Evolutionary conservation across 495 filamentous ascomycete genomes (phyloP), one percentile per base, ranked within the genome.

Genomic region (Xylaria scruposa): DNA sequence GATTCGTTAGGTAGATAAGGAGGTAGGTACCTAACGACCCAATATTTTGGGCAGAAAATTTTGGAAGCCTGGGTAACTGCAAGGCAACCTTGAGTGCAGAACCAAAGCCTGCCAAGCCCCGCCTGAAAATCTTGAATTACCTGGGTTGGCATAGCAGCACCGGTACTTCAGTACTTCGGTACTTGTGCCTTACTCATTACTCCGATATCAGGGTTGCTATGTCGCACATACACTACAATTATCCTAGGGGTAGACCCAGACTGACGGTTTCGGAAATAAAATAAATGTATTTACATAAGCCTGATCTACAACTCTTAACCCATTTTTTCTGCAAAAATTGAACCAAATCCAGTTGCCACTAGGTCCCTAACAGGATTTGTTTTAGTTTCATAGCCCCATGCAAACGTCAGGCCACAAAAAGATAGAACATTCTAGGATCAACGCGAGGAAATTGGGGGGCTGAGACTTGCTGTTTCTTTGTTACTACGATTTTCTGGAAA

Each of bases 11-110:
- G 59, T 44, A 62, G n/a, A 40, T 62, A 38, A 36, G 33, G 4
- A 21, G 19, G 49, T 58, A 40, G 31, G 36, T 63, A 63, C 51
- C 47, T 58, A 60, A 68, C 46, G 51, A 19, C 67, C 53, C 67
- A 59, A 47, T 29, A 29, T n/a, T 54, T 71, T 49, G 60, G 69
- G 60, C 69, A 71, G 46, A 71, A 71, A 71, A 65, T 64, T 71
- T 49, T 66, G 33, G 60, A 47, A n/a, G 38, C 47, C 60, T 65
- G 61, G 46, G 46, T 19, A 31, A 67, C 65, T 67, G 65, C 65
- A 56, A 67, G 49, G 65, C 65, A 67, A 67, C 65, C 65, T 36
- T 68, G 38, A 21, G 60, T 40, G 53, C 24, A 40, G 54, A 29
- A 40, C 13, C 21, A 21, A 10, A n/a, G 4, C 29, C 42, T 24